A percentile compares a stretch with the other conserved stretches of the same genome.
Evolutionary conservation across 2,329 filamentous ascomycete species (phyloP).

Genomic region (Hymenoscyphus albidus): DNA sequence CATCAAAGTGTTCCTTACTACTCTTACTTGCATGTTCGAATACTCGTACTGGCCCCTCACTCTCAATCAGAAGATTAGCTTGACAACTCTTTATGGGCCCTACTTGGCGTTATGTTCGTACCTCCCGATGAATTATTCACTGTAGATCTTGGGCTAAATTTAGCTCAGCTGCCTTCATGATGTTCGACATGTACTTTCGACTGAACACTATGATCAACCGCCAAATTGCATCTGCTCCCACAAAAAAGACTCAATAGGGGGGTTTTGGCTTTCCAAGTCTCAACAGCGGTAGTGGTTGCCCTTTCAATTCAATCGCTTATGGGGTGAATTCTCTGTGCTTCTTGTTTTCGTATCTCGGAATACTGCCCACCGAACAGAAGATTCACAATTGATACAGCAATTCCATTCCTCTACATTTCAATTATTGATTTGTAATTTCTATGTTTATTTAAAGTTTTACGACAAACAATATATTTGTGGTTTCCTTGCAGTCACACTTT

Average conservation of each 20-base stretch:
- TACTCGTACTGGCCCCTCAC: slow-evolving; percentile 52
- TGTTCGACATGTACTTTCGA: slow-evolving; percentile 39
- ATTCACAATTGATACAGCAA: too few species aligned
- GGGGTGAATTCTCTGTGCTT: too few species aligned
- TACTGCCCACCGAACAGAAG: too few species aligned
- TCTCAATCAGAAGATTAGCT: slow-evolving; percentile 43
- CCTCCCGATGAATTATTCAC: slow-evolving; percentile 5
- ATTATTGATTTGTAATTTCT: too few species aligned
- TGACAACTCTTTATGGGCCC: slow-evolving; percentile 53
- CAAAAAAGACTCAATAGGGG: not conserved
- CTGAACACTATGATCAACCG: slow-evolving; percentile 26
- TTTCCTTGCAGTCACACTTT: too few species aligned
- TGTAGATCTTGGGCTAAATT: not conserved
- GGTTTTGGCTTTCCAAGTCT: not conserved
- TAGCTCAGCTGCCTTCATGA: slow-evolving; percentile 39
- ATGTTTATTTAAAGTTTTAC: too few species aligned
- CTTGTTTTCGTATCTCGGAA: too few species aligned
- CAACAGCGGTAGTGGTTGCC: too few species aligned
- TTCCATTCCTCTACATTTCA: too few species aligned
- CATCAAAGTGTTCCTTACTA: slow-evolving; percentile 57
- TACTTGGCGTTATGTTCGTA: slow-evolving; percentile 53
- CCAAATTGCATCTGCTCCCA: not conserved
- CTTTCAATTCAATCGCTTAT: too few species aligned
- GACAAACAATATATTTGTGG: too few species aligned
- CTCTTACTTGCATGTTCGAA: slow-evolving; percentile 59